A percentile compares a stretch with the other conserved stretches of the same genome.
These are phyloP conservation scores for Leptomonas seymouri DNA, from an alignment of 208 protist species.

Conservation along the genomic window DNA sequence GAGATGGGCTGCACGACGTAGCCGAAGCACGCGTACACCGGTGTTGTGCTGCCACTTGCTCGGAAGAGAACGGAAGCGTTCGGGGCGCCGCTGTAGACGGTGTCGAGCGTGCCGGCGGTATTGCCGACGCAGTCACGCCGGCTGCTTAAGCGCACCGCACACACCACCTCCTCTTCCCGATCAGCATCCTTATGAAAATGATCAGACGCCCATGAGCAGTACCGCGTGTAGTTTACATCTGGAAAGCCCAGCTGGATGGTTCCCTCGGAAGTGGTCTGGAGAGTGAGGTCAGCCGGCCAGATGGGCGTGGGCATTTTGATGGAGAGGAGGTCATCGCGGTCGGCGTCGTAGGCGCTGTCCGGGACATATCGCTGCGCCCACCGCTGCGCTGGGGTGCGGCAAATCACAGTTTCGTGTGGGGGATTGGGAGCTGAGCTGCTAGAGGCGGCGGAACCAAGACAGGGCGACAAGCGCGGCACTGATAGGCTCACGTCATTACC, in stretches of 20 bases:
- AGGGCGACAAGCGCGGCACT: background rate
- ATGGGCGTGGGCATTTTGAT: slow-evolving; percentile 34
- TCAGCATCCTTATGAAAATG: background rate
- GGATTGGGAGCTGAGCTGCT: background rate
- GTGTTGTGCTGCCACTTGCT: slow-evolving; percentile 36
- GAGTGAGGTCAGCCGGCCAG: slow-evolving; percentile 21
- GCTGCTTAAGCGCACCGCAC: slow-evolving; percentile 42
- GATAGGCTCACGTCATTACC: background rate
- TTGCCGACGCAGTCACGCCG: slow-evolving; percentile 52
- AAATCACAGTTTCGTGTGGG: slow-evolving; percentile 4
- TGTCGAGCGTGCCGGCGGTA: slow-evolving; percentile 53
- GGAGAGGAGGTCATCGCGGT: slow-evolving; percentile 26
- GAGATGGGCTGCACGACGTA: slow-evolving; percentile 19
- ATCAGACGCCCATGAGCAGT: slow-evolving; percentile 8
- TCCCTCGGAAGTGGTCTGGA: slow-evolving; percentile 24
- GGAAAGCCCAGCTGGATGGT: slow-evolving; percentile 29
- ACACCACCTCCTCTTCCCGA: slow-evolving; percentile 22
- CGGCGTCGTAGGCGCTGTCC: slow-evolving; percentile 19
- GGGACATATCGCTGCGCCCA: slow-evolving; percentile 23
- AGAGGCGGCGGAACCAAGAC: background rate
- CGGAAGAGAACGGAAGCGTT: slow-evolving; percentile 29
- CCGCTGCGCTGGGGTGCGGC: slow-evolving; percentile 15
- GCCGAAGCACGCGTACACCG: slow-evolving; percentile 50
- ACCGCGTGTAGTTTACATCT: slow-evolving; percentile 26
- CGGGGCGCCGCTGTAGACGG: slow-evolving; percentile 32